Evolutionary conservation across 2,329 filamentous ascomycete genomes (phyloP).

Genomic region (Calonectria crousiana): DNA sequence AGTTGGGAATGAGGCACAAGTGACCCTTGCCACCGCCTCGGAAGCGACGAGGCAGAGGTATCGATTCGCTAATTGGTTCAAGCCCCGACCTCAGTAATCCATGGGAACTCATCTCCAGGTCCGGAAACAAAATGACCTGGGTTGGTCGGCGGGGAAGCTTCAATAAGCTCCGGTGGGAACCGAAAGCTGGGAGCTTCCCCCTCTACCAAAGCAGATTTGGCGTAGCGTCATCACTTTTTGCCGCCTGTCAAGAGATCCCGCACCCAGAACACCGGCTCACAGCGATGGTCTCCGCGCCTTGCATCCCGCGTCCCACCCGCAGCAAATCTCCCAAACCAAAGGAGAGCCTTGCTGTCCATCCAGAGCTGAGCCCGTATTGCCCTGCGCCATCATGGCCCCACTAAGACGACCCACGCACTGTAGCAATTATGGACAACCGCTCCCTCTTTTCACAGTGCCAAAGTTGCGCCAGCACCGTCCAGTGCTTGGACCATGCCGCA

Average conservation of each 20-base stretch:
- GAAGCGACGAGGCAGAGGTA: slow-evolving; percentile 17
- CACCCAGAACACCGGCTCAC: slow-evolving; percentile 48
- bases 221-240: slow-evolving; percentile 40
- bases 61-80: slow-evolving; percentile 14
- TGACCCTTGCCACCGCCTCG: slow-evolving; percentile 10
- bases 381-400: slow-evolving; percentile 19
- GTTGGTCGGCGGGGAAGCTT: slow-evolving; percentile 33
- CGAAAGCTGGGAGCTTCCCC: slow-evolving; percentile 24
- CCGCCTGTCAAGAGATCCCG: slow-evolving; percentile 47
- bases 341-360: slow-evolving; percentile 28
- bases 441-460: slow-evolving; percentile 25
- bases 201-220: slow-evolving; percentile 40
- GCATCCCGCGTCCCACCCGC: slow-evolving; percentile 42
- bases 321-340: slow-evolving; percentile 40
- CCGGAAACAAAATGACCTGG: slow-evolving; percentile 14
- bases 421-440: slow-evolving; percentile 32
- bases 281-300: slow-evolving; percentile 36
- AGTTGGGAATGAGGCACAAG: slow-evolving; percentile 18
- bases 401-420: slow-evolving; percentile 38
- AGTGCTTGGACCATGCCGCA: slow-evolving; percentile 28
- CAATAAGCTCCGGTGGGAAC: slow-evolving; percentile 26
- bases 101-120: neutral
- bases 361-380: slow-evolving; percentile 30
- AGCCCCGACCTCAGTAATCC: slow-evolving; percentile 17
- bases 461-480: slow-evolving; percentile 38